A percentile compares a stretch with the other conserved stretches of the same genome.
Conservation (phyloP, 169 alveolate species). For the Eimeria tenella region DNA sequence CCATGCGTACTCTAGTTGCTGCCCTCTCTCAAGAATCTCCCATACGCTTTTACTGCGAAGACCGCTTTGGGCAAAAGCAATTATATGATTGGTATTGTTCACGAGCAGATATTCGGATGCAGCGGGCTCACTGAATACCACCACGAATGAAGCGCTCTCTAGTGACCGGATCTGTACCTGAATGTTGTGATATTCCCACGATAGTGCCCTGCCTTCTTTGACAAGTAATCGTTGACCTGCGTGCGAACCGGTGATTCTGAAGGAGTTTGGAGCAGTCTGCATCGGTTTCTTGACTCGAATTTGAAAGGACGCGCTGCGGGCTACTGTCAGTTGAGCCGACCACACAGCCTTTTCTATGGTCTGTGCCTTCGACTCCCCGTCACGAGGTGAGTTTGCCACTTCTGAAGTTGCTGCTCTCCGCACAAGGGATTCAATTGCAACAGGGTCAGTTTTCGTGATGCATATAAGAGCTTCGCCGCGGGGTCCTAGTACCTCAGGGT, state of each 20-base stretch:
- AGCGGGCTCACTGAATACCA: conserved; percentile 40
- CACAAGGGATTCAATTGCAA: not conserved
- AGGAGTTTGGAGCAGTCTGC: not conserved
- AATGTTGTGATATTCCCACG: conserved; percentile 55
- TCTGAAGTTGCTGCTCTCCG: not conserved
- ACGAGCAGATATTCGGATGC: conserved; percentile 63
- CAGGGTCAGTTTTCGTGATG: conserved; percentile 67
- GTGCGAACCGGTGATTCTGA: not conserved
- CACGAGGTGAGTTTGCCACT: not conserved
- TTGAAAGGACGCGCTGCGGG: conserved; percentile 65
- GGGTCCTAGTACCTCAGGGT: conserved; percentile 70
- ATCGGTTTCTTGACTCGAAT: conserved; percentile 44
- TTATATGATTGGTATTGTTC: conserved; percentile 43
- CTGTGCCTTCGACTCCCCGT: conserved; percentile 27
- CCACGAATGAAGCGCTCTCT: conserved; percentile 69
- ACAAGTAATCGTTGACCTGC: not conserved
- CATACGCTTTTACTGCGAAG: conserved; percentile 14
- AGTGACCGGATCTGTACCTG: conserved; percentile 64
- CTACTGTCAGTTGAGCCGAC: conserved; percentile 59
- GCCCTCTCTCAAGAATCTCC: conserved; percentile 72
- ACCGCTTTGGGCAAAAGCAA: conserved; percentile 75
- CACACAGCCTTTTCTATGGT: conserved; percentile 31
- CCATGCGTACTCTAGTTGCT: conserved; percentile 75
- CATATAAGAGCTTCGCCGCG: conserved; percentile 72
- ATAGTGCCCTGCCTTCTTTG: conserved; percentile 27